A percentile compares a stretch with the other conserved stretches of the same genome.
These are phyloP conservation scores for Colletotrichum higginsianum DNA, from an alignment of 2,329 filamentous ascomycete genomes.

Conservation along the genomic window DNA sequence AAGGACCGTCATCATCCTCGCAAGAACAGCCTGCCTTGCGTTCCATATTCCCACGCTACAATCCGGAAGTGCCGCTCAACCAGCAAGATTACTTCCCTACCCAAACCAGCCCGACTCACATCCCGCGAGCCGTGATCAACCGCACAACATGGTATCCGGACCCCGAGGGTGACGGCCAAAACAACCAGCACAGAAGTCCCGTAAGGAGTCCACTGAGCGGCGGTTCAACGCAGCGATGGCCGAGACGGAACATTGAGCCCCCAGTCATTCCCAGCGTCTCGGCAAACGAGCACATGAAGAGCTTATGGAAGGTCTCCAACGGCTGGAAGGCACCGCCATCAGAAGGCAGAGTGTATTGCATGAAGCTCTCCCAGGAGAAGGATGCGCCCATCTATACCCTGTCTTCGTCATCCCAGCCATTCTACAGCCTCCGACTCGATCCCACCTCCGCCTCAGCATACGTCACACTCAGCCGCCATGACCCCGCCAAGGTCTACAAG, in stretches of 20 bases:
- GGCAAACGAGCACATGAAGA: slow-evolving; percentile 73
- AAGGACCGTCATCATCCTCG: slow-evolving; percentile 49
- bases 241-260: slow-evolving; percentile 52
- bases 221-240: slow-evolving; percentile 47
- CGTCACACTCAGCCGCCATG: slow-evolving; percentile 71
- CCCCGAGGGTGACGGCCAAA: slow-evolving; percentile 46
- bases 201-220: slow-evolving; percentile 30
- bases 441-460: slow-evolving; percentile 75
- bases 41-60: slow-evolving; percentile 84
- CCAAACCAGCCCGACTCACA: slow-evolving; percentile 73
- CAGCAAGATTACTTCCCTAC: slow-evolving; percentile 81
- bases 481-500: slow-evolving; percentile 72
- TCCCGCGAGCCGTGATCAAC: slow-evolving; percentile 77
- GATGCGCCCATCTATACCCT: slow-evolving; percentile 78
- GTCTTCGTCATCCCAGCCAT: slow-evolving; percentile 72
- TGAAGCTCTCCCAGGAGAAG: slow-evolving; percentile 68
- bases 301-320: slow-evolving; percentile 79
- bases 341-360: slow-evolving; percentile 72
- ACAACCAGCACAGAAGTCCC: slow-evolving; percentile 36
- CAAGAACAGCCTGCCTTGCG: slow-evolving; percentile 62
- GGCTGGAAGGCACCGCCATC: slow-evolving; percentile 75
- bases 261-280: slow-evolving; percentile 65
- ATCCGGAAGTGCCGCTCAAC: slow-evolving; percentile 75
- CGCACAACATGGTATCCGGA: slow-evolving; percentile 71
- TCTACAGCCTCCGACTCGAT: slow-evolving; percentile 77